Conservation (phyloP, 164 flowering plant species). For the Nelumbo lutea region DNA sequence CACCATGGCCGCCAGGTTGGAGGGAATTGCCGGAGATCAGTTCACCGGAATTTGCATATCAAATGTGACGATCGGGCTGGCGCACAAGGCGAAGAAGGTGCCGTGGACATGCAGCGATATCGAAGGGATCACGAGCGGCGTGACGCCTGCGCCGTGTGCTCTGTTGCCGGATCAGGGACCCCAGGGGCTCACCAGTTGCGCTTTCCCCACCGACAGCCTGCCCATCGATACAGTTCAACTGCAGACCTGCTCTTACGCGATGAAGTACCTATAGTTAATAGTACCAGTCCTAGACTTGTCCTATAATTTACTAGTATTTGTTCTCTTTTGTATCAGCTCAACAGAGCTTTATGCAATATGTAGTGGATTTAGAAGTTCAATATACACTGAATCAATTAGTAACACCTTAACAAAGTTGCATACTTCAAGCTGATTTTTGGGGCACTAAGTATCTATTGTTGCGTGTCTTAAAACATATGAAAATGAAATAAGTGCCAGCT, state of each 20-base stretch:
- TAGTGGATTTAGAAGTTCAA: too few relatives aligned
- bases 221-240: slow-evolving; percentile 47
- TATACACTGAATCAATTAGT: too few relatives aligned
- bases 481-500: too few relatives aligned
- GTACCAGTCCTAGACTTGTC: too few relatives aligned
- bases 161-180: slow-evolving; percentile 30
- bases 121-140: slow-evolving; percentile 41
- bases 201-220: slow-evolving; percentile 43
- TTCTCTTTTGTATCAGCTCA: too few relatives aligned
- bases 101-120: slow-evolving; percentile 68
- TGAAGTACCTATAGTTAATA: too few relatives aligned
- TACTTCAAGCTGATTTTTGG: too few relatives aligned
- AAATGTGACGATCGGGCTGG: slow-evolving; percentile 41
- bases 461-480: too few relatives aligned
- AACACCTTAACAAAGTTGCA: too few relatives aligned
- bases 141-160: slow-evolving; percentile 48
- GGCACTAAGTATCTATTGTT: too few relatives aligned
- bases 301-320: too few relatives aligned
- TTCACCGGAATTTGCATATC: slow-evolving; percentile 71
- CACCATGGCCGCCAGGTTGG: slow-evolving; percentile 44
- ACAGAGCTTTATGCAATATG: too few relatives aligned
- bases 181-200: slow-evolving; percentile 19
- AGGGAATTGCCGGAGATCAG: slow-evolving; percentile 42
- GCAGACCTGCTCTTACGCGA: slow-evolving; percentile 29
- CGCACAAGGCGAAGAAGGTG: slow-evolving; percentile 34